phyloP scores from a whole-genome alignment of 202 grass and related monocot species.

The Musa balbisiana region DNA sequence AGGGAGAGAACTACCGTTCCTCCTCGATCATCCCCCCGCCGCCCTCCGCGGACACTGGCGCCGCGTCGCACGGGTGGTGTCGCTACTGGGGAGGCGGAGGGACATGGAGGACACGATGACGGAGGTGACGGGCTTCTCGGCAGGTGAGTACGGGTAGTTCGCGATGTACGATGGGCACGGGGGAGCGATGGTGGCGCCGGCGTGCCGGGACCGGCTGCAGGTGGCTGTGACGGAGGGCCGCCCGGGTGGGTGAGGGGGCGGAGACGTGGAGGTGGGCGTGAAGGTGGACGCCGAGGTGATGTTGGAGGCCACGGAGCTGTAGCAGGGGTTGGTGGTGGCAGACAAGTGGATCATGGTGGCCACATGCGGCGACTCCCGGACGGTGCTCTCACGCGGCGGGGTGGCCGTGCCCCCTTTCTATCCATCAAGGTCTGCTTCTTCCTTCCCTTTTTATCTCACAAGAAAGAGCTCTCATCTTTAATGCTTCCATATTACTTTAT shows the following conservation, averaged over 20 bases:
- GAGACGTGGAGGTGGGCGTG: constrained; percentile 44
- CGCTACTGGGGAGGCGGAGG: constrained; percentile 33
- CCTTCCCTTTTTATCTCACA: too few relatives aligned
- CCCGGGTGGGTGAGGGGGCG: background rate
- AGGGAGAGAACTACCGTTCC: background rate
- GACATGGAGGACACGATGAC: constrained; percentile 69
- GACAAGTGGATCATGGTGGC: constrained; percentile 56
- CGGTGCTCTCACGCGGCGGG: constrained; percentile 64
- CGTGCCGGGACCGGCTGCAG: constrained; percentile 60
- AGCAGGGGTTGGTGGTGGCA: constrained; percentile 48
- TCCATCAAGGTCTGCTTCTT: constrained; percentile 49
- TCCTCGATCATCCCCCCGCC: background rate
- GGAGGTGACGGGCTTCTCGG: background rate
- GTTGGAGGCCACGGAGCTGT: background rate
- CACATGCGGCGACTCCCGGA: constrained; percentile 85
- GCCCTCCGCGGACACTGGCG: background rate
- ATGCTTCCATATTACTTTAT: too few relatives aligned
- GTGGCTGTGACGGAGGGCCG: constrained; percentile 36
- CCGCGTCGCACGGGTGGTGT: constrained; percentile 1
- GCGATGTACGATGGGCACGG: constrained; percentile 73
- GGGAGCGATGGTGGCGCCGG: constrained; percentile 50
- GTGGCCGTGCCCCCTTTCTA: constrained; percentile 49
- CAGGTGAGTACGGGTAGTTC: constrained; percentile 39
- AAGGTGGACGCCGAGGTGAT: constrained; percentile 57
- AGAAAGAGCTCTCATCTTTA: too few relatives aligned